These are phyloP conservation scores for Xerocomus nothofagi DNA, from an alignment of 1,284 basidiomycete genomes.

Conservation along the genomic window DNA sequence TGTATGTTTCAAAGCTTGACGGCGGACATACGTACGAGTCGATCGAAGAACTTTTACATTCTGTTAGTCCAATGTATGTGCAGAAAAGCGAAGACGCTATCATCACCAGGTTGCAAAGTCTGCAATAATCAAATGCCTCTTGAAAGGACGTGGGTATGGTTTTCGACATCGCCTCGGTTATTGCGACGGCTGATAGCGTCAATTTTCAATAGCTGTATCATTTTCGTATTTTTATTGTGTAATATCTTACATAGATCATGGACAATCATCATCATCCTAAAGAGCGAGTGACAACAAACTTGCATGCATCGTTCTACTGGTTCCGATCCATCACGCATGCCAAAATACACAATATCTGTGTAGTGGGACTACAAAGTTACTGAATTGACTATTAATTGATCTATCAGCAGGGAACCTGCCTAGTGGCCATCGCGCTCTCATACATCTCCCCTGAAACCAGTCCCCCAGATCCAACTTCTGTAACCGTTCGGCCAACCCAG, in stretches of 20 bases:
- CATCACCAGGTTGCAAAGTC: constrained; percentile 47
- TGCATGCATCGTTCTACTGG: neutral
- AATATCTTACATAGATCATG: constrained; percentile 9
- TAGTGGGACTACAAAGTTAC: neutral
- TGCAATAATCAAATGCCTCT: constrained; percentile 32
- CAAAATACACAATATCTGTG: neutral
- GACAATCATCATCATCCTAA: neutral
- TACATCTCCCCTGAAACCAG: constrained; percentile 62
- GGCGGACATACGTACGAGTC: constrained; percentile 46
- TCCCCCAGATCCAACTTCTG: constrained; percentile 43
- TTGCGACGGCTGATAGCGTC: constrained; percentile 6
- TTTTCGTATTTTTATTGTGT: constrained; percentile 18
- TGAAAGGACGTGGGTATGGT: constrained; percentile 8
- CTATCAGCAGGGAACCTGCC: constrained; percentile 29
- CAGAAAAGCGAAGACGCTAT: constrained; percentile 47
- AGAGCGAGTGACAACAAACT: neutral
- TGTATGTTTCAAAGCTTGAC: constrained; percentile 15
- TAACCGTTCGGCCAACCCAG: constrained; percentile 52
- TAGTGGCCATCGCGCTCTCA: constrained; percentile 44
- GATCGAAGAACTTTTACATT: constrained; percentile 55
- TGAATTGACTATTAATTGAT: neutral
- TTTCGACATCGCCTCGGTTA: neutral
- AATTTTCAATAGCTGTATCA: neutral
- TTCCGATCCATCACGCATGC: neutral
- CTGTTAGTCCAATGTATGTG: constrained; percentile 51